phyloP scores from a whole-genome alignment of 257 asterid species.

The Przewalskia tangutica region DNA sequence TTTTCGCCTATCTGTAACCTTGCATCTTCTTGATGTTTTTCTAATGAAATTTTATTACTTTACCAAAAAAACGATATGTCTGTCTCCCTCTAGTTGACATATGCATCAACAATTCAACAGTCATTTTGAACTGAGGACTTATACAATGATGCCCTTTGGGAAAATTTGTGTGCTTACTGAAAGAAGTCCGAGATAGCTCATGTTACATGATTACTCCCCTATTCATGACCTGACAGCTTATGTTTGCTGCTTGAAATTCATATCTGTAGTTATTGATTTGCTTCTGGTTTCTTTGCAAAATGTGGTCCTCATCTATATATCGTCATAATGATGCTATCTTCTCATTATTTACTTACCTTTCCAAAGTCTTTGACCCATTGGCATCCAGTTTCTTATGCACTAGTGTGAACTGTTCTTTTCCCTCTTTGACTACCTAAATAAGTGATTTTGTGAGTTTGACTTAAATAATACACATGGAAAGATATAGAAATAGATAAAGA shows the following conservation, averaged over 20 bases:
- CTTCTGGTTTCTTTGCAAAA: neutral
- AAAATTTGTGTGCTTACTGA: neutral
- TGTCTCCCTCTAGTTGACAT: neutral
- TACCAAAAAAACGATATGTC: neutral
- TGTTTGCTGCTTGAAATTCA: neutral
- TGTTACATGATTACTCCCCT: neutral
- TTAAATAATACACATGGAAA: neutral
- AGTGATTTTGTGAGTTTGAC: neutral
- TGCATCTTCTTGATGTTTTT: too few relatives aligned
- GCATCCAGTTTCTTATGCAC: neutral
- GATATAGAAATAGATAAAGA: neutral
- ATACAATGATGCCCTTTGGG: neutral
- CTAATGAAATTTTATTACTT: too few relatives aligned
- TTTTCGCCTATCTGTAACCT: too few relatives aligned
- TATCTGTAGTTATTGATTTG: neutral
- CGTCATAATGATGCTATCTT: neutral
- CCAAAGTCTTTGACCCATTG: neutral
- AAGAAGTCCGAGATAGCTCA: neutral
- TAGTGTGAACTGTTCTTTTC: neutral
- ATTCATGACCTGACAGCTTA: neutral
- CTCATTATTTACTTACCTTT: neutral
- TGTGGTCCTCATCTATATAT: neutral
- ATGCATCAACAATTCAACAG: neutral
- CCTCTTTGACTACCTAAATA: neutral
- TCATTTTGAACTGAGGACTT: neutral